These are phyloP conservation scores for Aureobasidium lini DNA, from an alignment of 2,329 filamentous ascomycete genomes.

Conservation along the genomic window DNA sequence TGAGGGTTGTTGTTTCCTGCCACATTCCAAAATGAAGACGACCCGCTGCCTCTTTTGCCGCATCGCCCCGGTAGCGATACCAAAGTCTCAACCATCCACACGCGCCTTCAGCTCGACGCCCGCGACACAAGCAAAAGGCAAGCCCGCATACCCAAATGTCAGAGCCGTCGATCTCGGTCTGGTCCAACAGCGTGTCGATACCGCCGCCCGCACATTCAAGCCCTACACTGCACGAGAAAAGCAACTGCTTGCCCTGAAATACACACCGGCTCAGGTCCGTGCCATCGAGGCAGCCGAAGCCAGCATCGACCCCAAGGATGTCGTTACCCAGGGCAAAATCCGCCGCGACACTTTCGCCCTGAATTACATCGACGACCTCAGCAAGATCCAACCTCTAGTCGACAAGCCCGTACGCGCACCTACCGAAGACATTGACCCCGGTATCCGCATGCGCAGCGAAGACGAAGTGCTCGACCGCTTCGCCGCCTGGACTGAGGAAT, in stretches of 20 bases:
- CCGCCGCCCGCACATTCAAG: constrained; percentile 41
- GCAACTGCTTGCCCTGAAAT: constrained; percentile 54
- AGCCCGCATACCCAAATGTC: constrained; percentile 37
- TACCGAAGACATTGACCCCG: constrained; percentile 44
- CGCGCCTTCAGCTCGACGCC: constrained; percentile 34
- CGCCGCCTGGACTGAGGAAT: constrained; percentile 28
- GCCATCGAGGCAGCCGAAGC: constrained; percentile 76
- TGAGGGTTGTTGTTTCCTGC: constrained; percentile 18
- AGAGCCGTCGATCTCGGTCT: constrained; percentile 33
- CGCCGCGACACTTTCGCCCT: constrained; percentile 66
- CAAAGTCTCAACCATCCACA: constrained; percentile 19
- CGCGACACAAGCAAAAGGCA: constrained; percentile 29
- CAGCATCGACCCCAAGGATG: constrained; percentile 65
- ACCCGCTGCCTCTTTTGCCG: constrained; percentile 34
- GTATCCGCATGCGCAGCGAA: constrained; percentile 53
- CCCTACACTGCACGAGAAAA: constrained; percentile 62
- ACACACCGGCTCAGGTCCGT: constrained; percentile 72
- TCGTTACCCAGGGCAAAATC: constrained; percentile 64
- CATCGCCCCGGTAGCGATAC: constrained; percentile 22
- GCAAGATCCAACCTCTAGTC: constrained; percentile 65
- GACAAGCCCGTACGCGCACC: constrained; percentile 52
- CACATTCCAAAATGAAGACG: constrained; percentile 22
- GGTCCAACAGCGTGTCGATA: constrained; percentile 15
- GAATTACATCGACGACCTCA: constrained; percentile 76
- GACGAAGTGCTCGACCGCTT: constrained; percentile 57